These are phyloP conservation scores for Cladosporium oxysporum DNA, from an alignment of 2,329 filamentous ascomycete species.

Conservation along the genomic window DNA sequence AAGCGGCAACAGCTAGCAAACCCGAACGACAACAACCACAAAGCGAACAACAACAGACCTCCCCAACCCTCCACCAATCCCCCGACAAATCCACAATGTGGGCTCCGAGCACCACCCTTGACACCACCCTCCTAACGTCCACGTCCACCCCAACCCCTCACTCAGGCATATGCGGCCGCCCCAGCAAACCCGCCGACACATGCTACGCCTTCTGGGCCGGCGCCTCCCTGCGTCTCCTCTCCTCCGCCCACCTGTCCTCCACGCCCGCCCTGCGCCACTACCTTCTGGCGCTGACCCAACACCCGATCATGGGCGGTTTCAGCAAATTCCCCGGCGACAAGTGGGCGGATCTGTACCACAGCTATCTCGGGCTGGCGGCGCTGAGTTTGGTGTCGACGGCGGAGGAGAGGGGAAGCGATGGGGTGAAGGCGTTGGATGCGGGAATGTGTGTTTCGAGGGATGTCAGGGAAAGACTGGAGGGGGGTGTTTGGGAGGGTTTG, in stretches of 20 bases:
- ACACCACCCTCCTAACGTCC: constrained; percentile 76
- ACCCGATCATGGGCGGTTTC: constrained; percentile 63
- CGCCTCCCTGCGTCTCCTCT: constrained; percentile 53
- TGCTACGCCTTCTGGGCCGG: constrained; percentile 95
- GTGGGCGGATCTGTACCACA: constrained; percentile 73
- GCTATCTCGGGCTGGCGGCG: constrained; percentile 81
- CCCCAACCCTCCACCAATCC: constrained; percentile 28
- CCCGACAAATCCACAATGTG: constrained; percentile 28
- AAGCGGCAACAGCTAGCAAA: not conserved
- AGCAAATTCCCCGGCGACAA: constrained; percentile 49
- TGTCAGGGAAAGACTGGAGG: constrained; percentile 37
- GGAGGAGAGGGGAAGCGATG: constrained; percentile 58
- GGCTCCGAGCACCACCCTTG: constrained; percentile 56
- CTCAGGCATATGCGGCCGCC: constrained; percentile 83
- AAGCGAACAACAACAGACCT: not conserved
- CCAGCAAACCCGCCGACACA: constrained; percentile 90
- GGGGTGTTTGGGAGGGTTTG: not conserved
- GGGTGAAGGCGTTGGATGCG: constrained; percentile 70
- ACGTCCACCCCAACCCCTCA: constrained; percentile 23
- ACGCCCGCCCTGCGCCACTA: constrained; percentile 58
- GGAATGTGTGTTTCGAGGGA: constrained; percentile 72
- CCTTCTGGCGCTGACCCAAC: constrained; percentile 82
- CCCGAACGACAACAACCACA: not conserved
- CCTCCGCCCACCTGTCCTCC: constrained; percentile 25
- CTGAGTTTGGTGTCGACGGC: constrained; percentile 62